Evolutionary conservation across 2,329 filamentous ascomycete genomes (phyloP).

Genomic region (Sclerotinia minor): DNA sequence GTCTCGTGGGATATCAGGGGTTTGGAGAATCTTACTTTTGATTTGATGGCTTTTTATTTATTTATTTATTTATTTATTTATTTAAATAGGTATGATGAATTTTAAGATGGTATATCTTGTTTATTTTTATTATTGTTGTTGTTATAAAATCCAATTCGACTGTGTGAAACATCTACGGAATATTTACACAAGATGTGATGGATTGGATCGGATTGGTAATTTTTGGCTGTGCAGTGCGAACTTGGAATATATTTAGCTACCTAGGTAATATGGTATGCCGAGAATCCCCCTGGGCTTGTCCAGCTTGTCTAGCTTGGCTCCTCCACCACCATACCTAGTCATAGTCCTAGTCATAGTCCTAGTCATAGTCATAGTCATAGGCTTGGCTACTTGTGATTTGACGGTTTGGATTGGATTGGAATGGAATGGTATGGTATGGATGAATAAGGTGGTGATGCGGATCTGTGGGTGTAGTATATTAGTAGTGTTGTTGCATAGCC

Average conservation of each 20-base stretch:
- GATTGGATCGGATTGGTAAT: not conserved
- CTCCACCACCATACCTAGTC: not conserved
- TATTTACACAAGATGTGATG: not conserved
- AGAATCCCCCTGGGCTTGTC: not conserved
- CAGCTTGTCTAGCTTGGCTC: not conserved
- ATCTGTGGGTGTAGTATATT: not conserved
- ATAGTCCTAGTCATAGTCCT: not conserved
- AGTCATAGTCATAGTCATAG: not conserved
- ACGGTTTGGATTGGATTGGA: not conserved
- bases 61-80: too few relatives aligned
- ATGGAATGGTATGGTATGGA: too few relatives aligned
- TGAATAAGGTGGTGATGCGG: too few relatives aligned
- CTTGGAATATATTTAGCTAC: too few relatives aligned
- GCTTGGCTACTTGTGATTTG: conserved; percentile 12
- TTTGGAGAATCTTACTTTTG: not conserved
- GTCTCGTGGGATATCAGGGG: conserved; percentile 9
- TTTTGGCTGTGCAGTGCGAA: not conserved
- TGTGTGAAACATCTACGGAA: too few relatives aligned
- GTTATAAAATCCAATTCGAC: not conserved
- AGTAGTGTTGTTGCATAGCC: conserved; percentile 1
- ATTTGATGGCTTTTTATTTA: not conserved
- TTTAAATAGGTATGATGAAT: not conserved
- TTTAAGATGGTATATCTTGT: not conserved
- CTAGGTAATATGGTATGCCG: not conserved
- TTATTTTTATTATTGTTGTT: too few relatives aligned